Evolutionary conservation across 2,329 filamentous ascomycete species (phyloP), one percentile per base, ranked within the genome.

Genomic region (Aspergillus uvarum): DNA sequence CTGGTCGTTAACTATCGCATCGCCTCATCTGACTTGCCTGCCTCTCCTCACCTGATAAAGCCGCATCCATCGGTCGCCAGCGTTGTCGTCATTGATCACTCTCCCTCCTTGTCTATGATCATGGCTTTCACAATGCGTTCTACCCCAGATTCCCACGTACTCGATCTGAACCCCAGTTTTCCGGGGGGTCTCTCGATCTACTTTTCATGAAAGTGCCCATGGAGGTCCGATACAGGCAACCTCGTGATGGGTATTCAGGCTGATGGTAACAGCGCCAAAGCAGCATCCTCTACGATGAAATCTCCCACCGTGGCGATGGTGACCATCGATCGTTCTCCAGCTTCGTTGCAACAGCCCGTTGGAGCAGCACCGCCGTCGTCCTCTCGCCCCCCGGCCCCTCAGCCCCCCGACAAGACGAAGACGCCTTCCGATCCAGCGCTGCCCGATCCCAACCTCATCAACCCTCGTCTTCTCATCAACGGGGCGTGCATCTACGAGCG

Each of bases 401-500:
- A 51, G 21, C 42, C 53, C 31, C 22, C 48, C 51, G 51, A 51
- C 19, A 54, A 48, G 47, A 19, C 26, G 51, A 59, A 55, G 22
- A 54, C 19, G 22, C 56, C 51, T 47, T 54, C 48, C 19, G 26
- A 55, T 35, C n/a, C 57, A 22, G 31, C 54, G 38, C 16, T 44
- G 12, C 53, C 56, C 14, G 76, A 78, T 62, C 74, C 69, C 14
- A 78, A 79, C 56, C 68, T 74, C 58, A 65, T 74, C 4, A 72
- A 78, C 58, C 71, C 74, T 29, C 73, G 74, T 22, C 65, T 77
- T 31, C 67, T 72, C 44, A 62, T 76, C 53, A 74, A 80, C 64
- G 67, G 74, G 55, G 72, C 75, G 68, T 80, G 80, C 59, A 76
- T 83, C 47, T 83, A 82, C 56, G 81, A 83, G 65, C 77, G 80